Evolutionary conservation across 2,329 filamentous ascomycete species (phyloP).

Genomic region (Dactylellina cionopaga): DNA sequence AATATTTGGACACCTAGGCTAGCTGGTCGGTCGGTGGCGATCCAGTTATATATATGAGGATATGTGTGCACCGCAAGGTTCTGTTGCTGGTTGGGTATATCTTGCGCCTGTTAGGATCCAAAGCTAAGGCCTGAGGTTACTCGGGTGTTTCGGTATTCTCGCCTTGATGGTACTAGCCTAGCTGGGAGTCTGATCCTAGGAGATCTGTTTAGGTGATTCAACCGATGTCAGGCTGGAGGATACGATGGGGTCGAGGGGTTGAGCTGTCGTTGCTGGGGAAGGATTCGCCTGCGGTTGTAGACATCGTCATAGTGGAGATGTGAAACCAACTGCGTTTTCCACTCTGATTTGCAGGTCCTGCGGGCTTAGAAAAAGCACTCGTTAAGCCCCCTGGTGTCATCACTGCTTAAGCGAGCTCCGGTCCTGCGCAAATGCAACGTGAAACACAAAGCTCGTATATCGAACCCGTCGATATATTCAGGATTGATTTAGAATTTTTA

Average conservation of each 20-base stretch:
- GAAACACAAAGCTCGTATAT: neutral
- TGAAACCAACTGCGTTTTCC: neutral
- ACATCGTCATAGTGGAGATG: neutral
- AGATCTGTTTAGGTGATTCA: neutral
- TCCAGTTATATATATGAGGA: no score
- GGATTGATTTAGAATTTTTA: no score
- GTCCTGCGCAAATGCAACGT: conserved; percentile 1
- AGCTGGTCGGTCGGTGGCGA: no score
- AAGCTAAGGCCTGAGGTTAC: neutral
- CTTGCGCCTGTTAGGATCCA: neutral
- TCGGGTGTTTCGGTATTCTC: neutral
- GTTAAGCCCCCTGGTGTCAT: neutral
- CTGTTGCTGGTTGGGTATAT: neutral
- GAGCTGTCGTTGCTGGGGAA: neutral
- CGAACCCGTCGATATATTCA: no score
- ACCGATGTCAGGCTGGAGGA: neutral
- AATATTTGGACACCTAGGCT: no score
- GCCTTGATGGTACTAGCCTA: neutral
- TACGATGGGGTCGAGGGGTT: neutral
- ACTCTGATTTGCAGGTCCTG: neutral
- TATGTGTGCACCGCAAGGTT: neutral
- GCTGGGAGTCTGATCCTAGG: neutral
- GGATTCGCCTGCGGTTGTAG: neutral
- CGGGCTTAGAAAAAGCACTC: neutral
- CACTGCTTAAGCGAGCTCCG: conserved; percentile 22